Base-by-base conservation (phyloP, 495 filamentous ascomycete species). In the Penicillium nucicola region DNA sequence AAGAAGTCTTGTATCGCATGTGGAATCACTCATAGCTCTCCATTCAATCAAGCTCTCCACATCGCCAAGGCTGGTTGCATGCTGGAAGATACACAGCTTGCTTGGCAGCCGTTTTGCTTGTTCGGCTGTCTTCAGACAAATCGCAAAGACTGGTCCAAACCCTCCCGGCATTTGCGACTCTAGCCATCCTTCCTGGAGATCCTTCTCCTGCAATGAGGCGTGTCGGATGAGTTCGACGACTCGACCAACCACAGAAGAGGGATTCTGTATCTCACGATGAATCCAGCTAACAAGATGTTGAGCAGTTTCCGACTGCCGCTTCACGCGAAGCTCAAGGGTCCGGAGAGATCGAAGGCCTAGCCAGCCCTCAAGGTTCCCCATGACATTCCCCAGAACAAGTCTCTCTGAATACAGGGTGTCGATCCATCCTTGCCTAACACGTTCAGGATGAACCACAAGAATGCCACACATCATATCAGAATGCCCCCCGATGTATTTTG, bases 401-500 rank as follows among this genome's bases (percentile, higher is more conserved):
- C 92, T 71, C 61, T 97, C 91, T 4, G 58, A 61, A 25, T 66
- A 66, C 52, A 97, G 57, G 28, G 62, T 66, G 17, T 67, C 54
- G 33, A 79, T 55, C 86, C 83, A 87, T 4, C 74, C 77, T 3
- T 56, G 36, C n/a, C 46, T 45, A 0, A 53, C 52, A 5, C 51
- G 50, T 46, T 79, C 66, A 15, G 62, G 59, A 37, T 73, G 69
- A 7, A 86, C 76, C 1, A 83, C 84, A 28, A 97, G 70, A 20
- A 95, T 83, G 4, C 92, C 92, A 56, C 87, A 88, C 1, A 97
- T 80, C 76, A 97, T 76, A 71, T 97, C 92, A 49, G 83, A 88
- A 68, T 97, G 92, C 1, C 92, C 92, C n/a, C 92, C 92, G 47
- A 97, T 77, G 65, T 96, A 97, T 77, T 97, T 97, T 5, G 90